Base-by-base conservation (phyloP, 2,329 filamentous ascomycete species). In the Aspergillus sp. region DNA sequence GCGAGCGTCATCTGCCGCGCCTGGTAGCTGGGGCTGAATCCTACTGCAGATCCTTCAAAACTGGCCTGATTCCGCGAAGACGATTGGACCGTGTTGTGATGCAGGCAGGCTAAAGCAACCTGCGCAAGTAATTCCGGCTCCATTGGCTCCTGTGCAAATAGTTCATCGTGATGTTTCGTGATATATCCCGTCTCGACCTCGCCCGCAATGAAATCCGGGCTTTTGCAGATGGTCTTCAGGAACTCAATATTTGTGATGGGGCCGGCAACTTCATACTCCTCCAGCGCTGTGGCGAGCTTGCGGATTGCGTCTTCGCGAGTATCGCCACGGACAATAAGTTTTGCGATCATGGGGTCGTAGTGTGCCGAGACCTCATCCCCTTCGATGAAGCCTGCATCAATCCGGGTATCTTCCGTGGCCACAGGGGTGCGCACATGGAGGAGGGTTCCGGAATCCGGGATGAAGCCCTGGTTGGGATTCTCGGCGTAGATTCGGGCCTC, bases 271-370 rank as follows among this genome's bases (percentile, higher is more conserved):
- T 99, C 90, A 67, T 97, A 99, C 45, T 90, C 82, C 59, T 90
- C 87, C 10, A 99, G 77, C 0, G 94, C 92, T 3, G 86, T 78
- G 35, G 85, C 84, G 53, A 99, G 79, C 70, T 90, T 95, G 53
- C 89, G 85, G 46, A 99, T 87, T 3, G 92, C 90, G 22, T 88
- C 87, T 67, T 88, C 82, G 54, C 94, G 82, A 51, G 87, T 87
- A 14, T 84, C 82, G 0, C 89, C 94, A 52, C 89, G 84, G 5
- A 97, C 90, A 62, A 99, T 99, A 48, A 99, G 82, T 75, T 99
- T 99, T 42, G 94, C 90, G 60, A 99, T 96, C 94, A 99, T 99
- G 24, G 94, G 94, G 63, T 99, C 94, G 71, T 99, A 99, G 50
- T 94, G 89, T 53, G 93, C 90, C 0, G 92, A 95, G 2, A 99